Percentiles rank a stretch among this genome's conserved stretches.
phyloP scores from a whole-genome alignment of 768 basidiomycete genomes.

The Suillus subluteus region DNA sequence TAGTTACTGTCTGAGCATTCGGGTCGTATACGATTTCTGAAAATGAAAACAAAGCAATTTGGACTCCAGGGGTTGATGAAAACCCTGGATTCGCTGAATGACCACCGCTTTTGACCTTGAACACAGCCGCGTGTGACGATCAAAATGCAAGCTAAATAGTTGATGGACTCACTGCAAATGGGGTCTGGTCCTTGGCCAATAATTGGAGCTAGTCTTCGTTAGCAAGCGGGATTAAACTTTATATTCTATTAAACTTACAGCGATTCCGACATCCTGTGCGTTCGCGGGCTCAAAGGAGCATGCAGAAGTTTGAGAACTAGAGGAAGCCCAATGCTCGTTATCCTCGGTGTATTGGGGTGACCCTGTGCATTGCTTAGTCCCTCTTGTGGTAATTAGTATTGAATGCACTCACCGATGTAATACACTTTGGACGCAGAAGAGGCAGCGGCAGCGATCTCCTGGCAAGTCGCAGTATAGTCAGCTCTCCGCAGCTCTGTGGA shows the following conservation, averaged over 20 bases:
- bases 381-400: neutral
- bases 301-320: slow-evolving; percentile 47
- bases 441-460: slow-evolving; percentile 39
- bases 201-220: slow-evolving; percentile 45
- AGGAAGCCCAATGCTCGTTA: slow-evolving; percentile 54
- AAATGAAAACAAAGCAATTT: slow-evolving; percentile 58
- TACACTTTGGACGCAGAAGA: slow-evolving; percentile 51
- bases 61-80: slow-evolving; percentile 62
- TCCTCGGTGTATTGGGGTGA: slow-evolving; percentile 41
- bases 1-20: slow-evolving; percentile 38
- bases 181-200: slow-evolving; percentile 45
- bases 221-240: neutral
- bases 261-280: slow-evolving; percentile 50
- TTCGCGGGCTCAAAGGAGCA: slow-evolving; percentile 66
- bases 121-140: slow-evolving; percentile 8
- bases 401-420: slow-evolving; percentile 39
- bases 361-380: slow-evolving; percentile 9
- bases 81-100: slow-evolving; percentile 59
- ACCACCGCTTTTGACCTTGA: slow-evolving; percentile 66
- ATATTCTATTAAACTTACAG: slow-evolving; percentile 36
- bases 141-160: too few relatives aligned
- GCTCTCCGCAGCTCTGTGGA: neutral
- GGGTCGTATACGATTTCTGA: slow-evolving; percentile 45
- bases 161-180: slow-evolving; percentile 52
- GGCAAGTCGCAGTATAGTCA: slow-evolving; percentile 29